Evolutionary conservation across 106 monocot species (phyloP).

Genomic region (Acanthochlamys bracteata): DNA sequence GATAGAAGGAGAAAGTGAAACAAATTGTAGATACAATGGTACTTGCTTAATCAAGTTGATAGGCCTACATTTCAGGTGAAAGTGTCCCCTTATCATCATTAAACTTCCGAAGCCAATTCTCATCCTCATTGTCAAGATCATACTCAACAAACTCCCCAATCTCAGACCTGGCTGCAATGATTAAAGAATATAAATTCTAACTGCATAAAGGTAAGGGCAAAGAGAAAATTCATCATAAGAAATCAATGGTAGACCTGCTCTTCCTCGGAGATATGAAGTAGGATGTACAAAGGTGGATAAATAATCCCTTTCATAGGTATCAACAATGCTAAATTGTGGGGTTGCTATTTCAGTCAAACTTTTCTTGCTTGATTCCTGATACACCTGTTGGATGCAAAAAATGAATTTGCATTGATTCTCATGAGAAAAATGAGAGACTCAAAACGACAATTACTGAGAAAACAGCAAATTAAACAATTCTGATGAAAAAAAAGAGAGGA

Average conservation of each 20-base stretch:
- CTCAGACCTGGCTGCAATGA: constrained; percentile 78
- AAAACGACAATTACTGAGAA: too few species aligned
- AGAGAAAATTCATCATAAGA: too few species aligned
- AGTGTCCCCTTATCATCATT: constrained; percentile 76
- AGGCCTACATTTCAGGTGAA: constrained; percentile 69
- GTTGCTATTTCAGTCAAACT: constrained; percentile 76
- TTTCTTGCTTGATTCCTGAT: constrained; percentile 39
- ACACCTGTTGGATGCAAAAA: constrained; percentile 26
- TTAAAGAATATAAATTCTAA: constrained; percentile 2
- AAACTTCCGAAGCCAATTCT: constrained; percentile 83
- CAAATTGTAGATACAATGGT: too few species aligned
- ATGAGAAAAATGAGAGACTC: neutral
- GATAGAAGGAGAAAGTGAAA: too few species aligned
- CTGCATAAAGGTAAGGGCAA: too few species aligned
- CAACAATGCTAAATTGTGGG: constrained; percentile 70
- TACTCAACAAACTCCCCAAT: constrained; percentile 96
- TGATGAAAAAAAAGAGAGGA: too few species aligned
- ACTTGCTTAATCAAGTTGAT: neutral
- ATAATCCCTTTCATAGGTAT: constrained; percentile 95
- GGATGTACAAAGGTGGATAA: constrained; percentile 67
- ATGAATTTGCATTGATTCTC: neutral
- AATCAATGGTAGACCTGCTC: constrained; percentile 62
- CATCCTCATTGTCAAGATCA: constrained; percentile 95
- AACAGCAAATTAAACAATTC: too few species aligned
- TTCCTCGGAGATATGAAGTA: constrained; percentile 80